Evolutionary conservation across 2,329 filamentous ascomycete species (phyloP), one percentile per base, ranked within the genome.

Genomic region (Fusarium virguliforme): DNA sequence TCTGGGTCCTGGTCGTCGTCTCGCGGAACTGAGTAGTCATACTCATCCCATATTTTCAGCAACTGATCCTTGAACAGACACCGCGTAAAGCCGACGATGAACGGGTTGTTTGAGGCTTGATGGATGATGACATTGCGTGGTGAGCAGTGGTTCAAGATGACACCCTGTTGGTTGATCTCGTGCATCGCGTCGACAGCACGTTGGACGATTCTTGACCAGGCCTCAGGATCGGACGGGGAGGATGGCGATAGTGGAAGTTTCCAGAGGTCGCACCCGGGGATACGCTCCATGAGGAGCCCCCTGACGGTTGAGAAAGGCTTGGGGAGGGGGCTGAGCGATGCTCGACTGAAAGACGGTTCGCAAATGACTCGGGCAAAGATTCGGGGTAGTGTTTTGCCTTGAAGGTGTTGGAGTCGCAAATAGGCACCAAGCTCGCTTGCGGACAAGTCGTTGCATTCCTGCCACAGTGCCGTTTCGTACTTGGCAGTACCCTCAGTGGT

Each of bases 71-170:
- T 65, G 41, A 65, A 43, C 2, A 3, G n/a, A 15, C 57, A 60
- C 40, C 61, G 62, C 6, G 56, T 57, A 10, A 65, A 24, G 40
- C 61, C 62, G 28, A 65, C 57, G 18, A 65, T 30, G 10, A 46
- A 65, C 8, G 62, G 50, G 5, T 10, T 9, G 6, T 65, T 57
- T 18, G 41, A 65, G 26, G 4, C 6, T 35, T 60, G 5, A n/a
- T 65, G 8, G 12, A 65, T n/a, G 1, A 65, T 18, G 26, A 57
- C 58, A 15, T 65, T 65, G n/a, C 62, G 57, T 43, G 57, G 51
- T 5, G 9, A 7, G 12, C 62, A 56, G 30, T 65, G 57, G 7
- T 46, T 6, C 18, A 65, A 12, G 24, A 65, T 18, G 57, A 65
- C 13, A 13, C 57, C 62, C 15, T 18, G 57, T 22, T 12, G 26